phyloP scores from a whole-genome alignment of 768 basidiomycete genomes.

The Termitomyces sp. region DNA sequence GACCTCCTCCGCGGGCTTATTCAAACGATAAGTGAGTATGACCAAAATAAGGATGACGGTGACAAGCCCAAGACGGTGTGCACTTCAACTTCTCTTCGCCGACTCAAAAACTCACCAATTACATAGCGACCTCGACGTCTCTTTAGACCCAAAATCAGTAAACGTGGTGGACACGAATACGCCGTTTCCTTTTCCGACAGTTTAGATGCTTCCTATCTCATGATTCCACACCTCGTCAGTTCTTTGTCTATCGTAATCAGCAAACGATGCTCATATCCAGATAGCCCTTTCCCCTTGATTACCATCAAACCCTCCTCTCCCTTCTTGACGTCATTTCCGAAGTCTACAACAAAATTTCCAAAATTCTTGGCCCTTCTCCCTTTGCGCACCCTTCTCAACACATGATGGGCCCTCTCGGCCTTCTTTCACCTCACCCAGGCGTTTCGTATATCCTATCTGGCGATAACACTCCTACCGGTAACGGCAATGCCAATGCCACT shows the following conservation, averaged over 20 bases:
- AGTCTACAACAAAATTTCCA: conserved; percentile 80
- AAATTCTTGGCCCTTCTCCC: conserved; percentile 79
- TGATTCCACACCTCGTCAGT: conserved; percentile 71
- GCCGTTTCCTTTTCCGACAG: conserved; percentile 55
- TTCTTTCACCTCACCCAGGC: conserved; percentile 76
- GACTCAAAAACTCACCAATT: neutral
- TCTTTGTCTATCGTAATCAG: neutral
- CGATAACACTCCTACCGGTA: conserved; percentile 26
- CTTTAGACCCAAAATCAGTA: conserved; percentile 56
- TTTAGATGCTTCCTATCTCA: conserved; percentile 64
- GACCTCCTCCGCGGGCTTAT: conserved; percentile 77
- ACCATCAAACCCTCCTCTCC: conserved; percentile 85
- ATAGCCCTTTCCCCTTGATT: conserved; percentile 87
- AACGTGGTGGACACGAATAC: conserved; percentile 58
- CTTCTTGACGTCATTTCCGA: too few relatives aligned
- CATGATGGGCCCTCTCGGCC: conserved; percentile 72
- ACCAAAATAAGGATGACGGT: conserved; percentile 70
- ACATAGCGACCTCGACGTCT: conserved; percentile 42
- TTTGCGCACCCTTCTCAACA: conserved; percentile 62
- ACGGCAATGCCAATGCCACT: conserved; percentile 1
- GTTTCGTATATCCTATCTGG: conserved; percentile 74
- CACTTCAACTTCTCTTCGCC: conserved; percentile 6
- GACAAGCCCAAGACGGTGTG: conserved; percentile 73
- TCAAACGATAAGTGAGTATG: conserved; percentile 72
- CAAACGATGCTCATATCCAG: neutral